Evolutionary conservation across 345 rosid species (phyloP).

Genomic region (Ceriops tagal): DNA sequence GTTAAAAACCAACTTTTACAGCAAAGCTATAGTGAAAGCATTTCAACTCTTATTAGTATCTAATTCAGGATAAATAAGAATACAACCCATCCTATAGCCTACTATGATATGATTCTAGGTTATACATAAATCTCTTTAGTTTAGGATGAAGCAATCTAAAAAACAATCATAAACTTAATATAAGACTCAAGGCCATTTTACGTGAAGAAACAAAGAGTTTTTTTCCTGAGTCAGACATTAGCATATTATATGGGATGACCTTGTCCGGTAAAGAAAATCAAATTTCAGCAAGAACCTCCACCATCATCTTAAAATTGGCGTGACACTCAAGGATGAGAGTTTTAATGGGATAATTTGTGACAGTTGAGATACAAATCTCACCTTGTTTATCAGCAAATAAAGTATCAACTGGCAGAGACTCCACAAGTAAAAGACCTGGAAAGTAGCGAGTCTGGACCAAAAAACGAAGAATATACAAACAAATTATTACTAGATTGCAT

Average conservation of each 20-base stretch:
- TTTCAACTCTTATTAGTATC: too few relatives aligned
- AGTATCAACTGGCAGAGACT: slow-evolving; percentile 26
- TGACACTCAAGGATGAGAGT: slow-evolving; percentile 25
- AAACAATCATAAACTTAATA: not conserved
- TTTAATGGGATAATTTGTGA: slow-evolving; percentile 35
- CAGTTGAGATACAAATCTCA: slow-evolving; percentile 20
- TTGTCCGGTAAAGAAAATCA: slow-evolving; percentile 26
- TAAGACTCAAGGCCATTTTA: slow-evolving; percentile 10
- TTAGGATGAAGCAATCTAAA: not conserved
- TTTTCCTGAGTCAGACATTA: slow-evolving; percentile 32
- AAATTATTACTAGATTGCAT: too few relatives aligned
- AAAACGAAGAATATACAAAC: slow-evolving; percentile 6
- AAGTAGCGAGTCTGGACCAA: slow-evolving; percentile 36
- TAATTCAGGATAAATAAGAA: too few relatives aligned
- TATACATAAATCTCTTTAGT: not conserved
- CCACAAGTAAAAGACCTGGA: slow-evolving; percentile 32
- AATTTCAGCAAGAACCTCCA: slow-evolving; percentile 22
- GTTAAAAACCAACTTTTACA: too few relatives aligned
- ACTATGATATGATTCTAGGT: not conserved
- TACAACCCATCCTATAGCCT: not conserved
- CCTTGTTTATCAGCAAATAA: slow-evolving; percentile 18
- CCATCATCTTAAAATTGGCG: slow-evolving; percentile 22
- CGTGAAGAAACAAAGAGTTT: slow-evolving; percentile 38
- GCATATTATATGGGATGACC: slow-evolving; percentile 27
- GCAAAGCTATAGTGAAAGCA: too few relatives aligned